A percentile compares a stretch with the other conserved stretches of the same genome.
phyloP scores from a whole-genome alignment of 2,329 filamentous ascomycete genomes.

The Nothophaeocryptopus gaeumannii region DNA sequence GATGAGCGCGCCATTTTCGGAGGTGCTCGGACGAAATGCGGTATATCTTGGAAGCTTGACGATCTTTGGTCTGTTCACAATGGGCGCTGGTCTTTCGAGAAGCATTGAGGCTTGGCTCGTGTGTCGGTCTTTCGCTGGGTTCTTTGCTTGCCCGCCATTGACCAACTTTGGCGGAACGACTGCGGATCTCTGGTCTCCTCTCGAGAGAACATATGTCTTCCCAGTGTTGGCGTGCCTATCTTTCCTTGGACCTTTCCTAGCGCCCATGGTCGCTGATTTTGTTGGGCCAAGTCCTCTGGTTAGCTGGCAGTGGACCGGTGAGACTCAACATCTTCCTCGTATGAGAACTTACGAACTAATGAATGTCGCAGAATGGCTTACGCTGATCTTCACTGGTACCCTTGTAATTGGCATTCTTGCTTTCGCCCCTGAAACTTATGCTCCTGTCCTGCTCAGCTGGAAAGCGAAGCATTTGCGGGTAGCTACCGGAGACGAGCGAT shows the following conservation, averaged over 20 bases:
- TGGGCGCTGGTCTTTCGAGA: conserved; percentile 23
- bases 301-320: conserved; percentile 34
- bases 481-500: conserved; percentile 24
- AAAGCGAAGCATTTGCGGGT: conserved; percentile 32
- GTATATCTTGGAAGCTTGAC: conserved; percentile 23
- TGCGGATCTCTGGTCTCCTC: conserved; percentile 25
- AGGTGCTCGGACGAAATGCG: conserved; percentile 11
- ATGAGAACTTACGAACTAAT: background rate
- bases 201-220: conserved; percentile 23
- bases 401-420: conserved; percentile 30
- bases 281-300: conserved; percentile 35
- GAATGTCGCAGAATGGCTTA: conserved; percentile 48
- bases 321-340: too few species aligned
- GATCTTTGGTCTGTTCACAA: conserved; percentile 17
- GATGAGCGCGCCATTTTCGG: background rate
- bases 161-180: conserved; percentile 25
- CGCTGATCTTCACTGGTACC: conserved; percentile 19
- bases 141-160: background rate
- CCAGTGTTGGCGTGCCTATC: conserved; percentile 20
- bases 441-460: conserved; percentile 37
- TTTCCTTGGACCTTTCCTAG: conserved; percentile 38
- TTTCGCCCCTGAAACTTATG: conserved; percentile 51
- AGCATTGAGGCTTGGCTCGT: conserved; percentile 24
- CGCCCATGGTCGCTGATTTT: conserved; percentile 44
- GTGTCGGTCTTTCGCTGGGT: background rate